phyloP scores from a whole-genome alignment of 768 basidiomycete species.

The Clitopilus hobsonii region DNA sequence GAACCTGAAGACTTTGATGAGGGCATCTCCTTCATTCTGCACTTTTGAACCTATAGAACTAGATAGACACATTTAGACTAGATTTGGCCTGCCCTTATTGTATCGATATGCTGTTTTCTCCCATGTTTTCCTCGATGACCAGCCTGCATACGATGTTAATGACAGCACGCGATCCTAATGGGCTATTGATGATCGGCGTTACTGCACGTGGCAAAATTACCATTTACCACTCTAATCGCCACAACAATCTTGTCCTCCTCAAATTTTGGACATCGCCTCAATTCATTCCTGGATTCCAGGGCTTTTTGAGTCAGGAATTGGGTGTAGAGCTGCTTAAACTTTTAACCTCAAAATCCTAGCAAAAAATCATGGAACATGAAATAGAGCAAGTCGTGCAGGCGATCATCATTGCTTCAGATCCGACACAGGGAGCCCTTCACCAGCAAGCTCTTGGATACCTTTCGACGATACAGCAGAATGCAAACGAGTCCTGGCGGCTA shows the following conservation, averaged over 20 bases:
- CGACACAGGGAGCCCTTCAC: conserved; percentile 63
- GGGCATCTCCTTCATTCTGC: too few species aligned
- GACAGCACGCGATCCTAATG: not conserved
- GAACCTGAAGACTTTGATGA: too few species aligned
- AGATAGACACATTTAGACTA: too few species aligned
- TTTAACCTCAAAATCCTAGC: conserved; percentile 2
- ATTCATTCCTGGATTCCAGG: conserved; percentile 3
- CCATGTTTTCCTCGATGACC: too few species aligned
- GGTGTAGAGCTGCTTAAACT: not conserved
- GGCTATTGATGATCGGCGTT: conserved; percentile 11
- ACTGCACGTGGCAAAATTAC: conserved; percentile 12
- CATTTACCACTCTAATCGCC: conserved; percentile 12
- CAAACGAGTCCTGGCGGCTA: conserved; percentile 74
- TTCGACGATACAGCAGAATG: conserved; percentile 69
- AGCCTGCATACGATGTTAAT: too few species aligned
- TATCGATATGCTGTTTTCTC: too few species aligned
- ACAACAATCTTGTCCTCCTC: conserved; percentile 17
- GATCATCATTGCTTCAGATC: conserved; percentile 84
- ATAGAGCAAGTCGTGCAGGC: conserved; percentile 78
- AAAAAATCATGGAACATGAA: conserved; percentile 63
- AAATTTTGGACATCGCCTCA: conserved; percentile 15
- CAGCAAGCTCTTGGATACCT: conserved; percentile 86
- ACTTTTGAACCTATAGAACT: too few species aligned
- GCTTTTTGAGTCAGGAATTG: conserved; percentile 2
- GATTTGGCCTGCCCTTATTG: too few species aligned